These are phyloP conservation scores for Quercus aquifolioides DNA, from an alignment of 306 rosid genomes.

Conservation along the genomic window DNA sequence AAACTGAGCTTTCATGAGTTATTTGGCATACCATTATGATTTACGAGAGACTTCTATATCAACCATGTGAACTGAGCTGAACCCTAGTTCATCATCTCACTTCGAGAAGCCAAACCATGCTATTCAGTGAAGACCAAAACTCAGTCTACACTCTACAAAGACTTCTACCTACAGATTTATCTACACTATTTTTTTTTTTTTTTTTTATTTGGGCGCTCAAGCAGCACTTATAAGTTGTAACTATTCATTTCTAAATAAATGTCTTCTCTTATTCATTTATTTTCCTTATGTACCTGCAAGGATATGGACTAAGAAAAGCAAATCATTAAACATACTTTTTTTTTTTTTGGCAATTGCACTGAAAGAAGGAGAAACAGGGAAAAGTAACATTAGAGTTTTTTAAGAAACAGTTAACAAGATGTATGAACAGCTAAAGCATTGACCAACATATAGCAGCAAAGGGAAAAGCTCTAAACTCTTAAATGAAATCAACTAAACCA, in stretches of 20 bases:
- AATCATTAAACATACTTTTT: too few species aligned
- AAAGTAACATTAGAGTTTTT: not conserved
- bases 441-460: not conserved
- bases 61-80: too few species aligned
- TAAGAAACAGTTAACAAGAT: not conserved
- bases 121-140: not conserved
- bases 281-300: not conserved
- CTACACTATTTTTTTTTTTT: too few species aligned
- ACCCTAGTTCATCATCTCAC: too few species aligned
- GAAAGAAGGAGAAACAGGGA: not conserved
- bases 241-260: not conserved
- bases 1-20: too few species aligned
- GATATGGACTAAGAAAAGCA: too few species aligned
- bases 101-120: not conserved
- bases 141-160: not conserved
- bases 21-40: too few species aligned
- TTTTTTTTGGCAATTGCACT: not conserved
- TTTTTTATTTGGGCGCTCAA: too few species aligned
- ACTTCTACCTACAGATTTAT: not conserved
- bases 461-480: not conserved
- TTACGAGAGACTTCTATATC: too few species aligned
- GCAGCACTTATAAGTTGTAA: not conserved
- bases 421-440: not conserved
- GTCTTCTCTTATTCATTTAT: not conserved
- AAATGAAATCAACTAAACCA: not conserved